These are phyloP conservation scores for Hypoxylon fragiforme DNA, from an alignment of 495 filamentous ascomycete genomes.

Conservation along the genomic window DNA sequence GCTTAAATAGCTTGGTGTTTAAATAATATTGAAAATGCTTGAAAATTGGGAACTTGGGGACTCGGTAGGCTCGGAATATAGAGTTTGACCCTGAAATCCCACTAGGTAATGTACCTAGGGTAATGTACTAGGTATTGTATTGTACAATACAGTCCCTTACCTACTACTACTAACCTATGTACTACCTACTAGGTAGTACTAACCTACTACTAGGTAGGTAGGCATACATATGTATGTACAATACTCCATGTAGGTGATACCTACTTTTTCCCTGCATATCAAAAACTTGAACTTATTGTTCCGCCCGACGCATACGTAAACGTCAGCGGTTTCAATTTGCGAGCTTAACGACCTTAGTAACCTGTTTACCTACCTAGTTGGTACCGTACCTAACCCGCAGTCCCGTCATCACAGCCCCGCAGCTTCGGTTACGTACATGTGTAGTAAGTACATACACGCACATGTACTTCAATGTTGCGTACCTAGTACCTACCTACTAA, in stretches of 20 bases:
- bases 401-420: conserved; percentile 19
- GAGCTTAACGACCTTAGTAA: conserved; percentile 6
- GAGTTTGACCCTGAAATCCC: not conserved
- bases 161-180: too few relatives aligned
- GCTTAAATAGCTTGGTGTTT: too few relatives aligned
- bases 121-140: not conserved
- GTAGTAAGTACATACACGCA: too few relatives aligned
- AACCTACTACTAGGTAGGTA: too few relatives aligned
- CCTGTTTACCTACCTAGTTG: too few relatives aligned
- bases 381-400: too few relatives aligned
- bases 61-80: conserved; percentile 24
- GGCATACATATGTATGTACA: too few relatives aligned
- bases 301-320: conserved; percentile 14
- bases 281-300: too few relatives aligned
- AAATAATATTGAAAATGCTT: not conserved
- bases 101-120: not conserved
- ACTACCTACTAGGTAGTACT: too few relatives aligned
- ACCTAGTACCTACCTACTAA: too few relatives aligned
- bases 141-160: not conserved
- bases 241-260: too few relatives aligned
- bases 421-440: not conserved
- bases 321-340: not conserved
- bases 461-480: not conserved
- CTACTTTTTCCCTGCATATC: too few relatives aligned
- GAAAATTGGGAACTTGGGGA: not conserved